Conservation (phyloP, 768 basidiomycete genomes). For the Amanita rubescens region DNA sequence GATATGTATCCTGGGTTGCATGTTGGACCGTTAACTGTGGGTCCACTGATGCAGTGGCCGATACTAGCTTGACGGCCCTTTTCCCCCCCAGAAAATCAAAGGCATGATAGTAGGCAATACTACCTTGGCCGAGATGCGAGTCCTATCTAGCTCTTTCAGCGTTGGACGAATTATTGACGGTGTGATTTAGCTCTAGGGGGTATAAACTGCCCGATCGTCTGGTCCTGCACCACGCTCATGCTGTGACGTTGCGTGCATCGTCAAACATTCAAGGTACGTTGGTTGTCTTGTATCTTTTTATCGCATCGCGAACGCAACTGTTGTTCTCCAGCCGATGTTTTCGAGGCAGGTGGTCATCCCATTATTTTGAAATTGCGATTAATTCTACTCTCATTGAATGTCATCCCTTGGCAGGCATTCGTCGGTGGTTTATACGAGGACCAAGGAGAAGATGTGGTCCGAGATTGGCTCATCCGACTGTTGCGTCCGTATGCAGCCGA, state of each 20-base stretch:
- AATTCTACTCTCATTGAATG: background rate
- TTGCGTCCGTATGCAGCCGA: conserved; percentile 55
- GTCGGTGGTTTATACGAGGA: conserved; percentile 74
- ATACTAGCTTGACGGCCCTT: conserved; percentile 6
- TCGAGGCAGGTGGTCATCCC: conserved; percentile 47
- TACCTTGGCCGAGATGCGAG: conserved; percentile 65
- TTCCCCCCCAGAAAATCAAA: conserved; percentile 71
- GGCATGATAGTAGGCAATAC: conserved; percentile 68
- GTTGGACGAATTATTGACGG: background rate
- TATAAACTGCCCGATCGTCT: conserved; percentile 60
- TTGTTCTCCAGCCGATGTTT: conserved; percentile 54
- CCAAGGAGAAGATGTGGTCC: conserved; percentile 51
- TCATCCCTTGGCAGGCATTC: conserved; percentile 47
- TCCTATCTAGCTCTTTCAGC: background rate
- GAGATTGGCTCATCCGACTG: conserved; percentile 53
- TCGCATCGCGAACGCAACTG: conserved; percentile 1
- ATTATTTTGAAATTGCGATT: background rate
- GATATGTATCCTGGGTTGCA: conserved; percentile 61
- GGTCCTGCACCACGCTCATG: conserved; percentile 64
- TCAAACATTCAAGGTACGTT: conserved; percentile 61
- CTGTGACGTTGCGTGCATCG: conserved; percentile 63
- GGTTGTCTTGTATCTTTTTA: conserved; percentile 4
- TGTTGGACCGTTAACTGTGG: conserved; percentile 73
- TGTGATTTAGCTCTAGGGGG: conserved; percentile 41
- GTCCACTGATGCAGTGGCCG: conserved; percentile 13